Conservation (phyloP, 164 flowering plant genomes). For the Liriodendron chinense region DNA sequence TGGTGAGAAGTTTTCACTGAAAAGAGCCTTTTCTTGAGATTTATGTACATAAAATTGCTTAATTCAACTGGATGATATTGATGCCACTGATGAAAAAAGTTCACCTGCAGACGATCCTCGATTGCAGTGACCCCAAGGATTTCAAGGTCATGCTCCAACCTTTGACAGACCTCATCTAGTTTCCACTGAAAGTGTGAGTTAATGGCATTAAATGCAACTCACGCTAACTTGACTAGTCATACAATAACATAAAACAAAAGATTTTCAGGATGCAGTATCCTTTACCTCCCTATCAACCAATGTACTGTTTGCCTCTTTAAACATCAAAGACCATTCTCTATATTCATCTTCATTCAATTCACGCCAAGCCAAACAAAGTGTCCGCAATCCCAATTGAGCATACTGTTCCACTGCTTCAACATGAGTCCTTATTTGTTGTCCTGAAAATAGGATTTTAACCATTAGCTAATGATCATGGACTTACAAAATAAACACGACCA, state of each 20-base stretch:
- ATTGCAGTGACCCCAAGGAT: conserved; percentile 97
- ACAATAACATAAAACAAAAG: not conserved
- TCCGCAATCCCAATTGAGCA: conserved; percentile 86
- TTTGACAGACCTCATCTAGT: conserved; percentile 91
- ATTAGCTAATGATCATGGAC: conserved; percentile 11
- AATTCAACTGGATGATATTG: not conserved
- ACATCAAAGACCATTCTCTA: conserved; percentile 80
- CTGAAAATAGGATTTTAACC: conserved; percentile 34
- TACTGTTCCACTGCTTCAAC: conserved; percentile 92
- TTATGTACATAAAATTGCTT: not conserved
- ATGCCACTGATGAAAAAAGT: not conserved
- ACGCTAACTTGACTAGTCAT: not conserved
- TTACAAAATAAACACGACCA: not conserved
- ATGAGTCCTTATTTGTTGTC: conserved; percentile 68
- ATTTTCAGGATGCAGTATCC: conserved; percentile 6
- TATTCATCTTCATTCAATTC: conserved; percentile 85
- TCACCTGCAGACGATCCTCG: conserved; percentile 95
- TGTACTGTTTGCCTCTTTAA: conserved; percentile 87
- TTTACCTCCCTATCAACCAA: conserved; percentile 97
- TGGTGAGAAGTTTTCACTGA: not conserved
- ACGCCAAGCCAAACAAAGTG: conserved; percentile 96
- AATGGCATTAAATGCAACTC: not conserved
- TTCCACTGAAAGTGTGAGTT: conserved; percentile 64
- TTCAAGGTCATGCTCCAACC: conserved; percentile 76
- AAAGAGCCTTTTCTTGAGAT: not conserved